Evolutionary conservation across 2,329 filamentous ascomycete genomes (phyloP), one percentile per base, ranked within the genome.

Genomic region (Colletotrichum australisinense): DNA sequence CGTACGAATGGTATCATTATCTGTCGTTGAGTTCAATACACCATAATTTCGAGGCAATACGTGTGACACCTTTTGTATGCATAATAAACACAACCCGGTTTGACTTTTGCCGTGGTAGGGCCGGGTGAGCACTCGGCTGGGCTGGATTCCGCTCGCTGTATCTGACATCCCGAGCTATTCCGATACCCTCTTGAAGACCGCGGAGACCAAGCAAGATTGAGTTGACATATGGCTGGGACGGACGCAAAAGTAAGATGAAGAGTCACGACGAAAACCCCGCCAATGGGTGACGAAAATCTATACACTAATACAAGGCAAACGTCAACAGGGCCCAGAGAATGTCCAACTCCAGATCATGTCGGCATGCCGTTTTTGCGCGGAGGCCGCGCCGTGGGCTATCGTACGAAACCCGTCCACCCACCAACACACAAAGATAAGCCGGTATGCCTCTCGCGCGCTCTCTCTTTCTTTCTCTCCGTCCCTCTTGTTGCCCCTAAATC

Each of bases 251-350:
- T 3, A 49, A 49, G 3, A 8, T 3, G 42, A 49, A n/a, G 3
- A 19, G 42, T 62, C 38, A 64, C 58, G 16, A n/a, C 49, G 3
- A n/a, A 26, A 30, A 3, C 19, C 38, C 12, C 28, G 4, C 11
- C 38, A 28, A 16, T 32, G 42, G 52, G 57, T 56, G 56, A 73
- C 57, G 58, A 62, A 59, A 67, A 75, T 83, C 79, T 83, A 82
- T 83, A 82, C 81, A 83, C 79, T 81, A 79, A 75, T 82, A 82
- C 81, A 82, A 77, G 76, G 76, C 72, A 68, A 64, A 26, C n/a
- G 35, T 8, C 5, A 24, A 55, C 72, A 35, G 69, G 53, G 58
- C 32, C 64, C 69, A 63, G 46, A 59, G 57, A 57, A 58, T 63
- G 57, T 42, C 64, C 46, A 24, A 74, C 49, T 70, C 64, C 66